Conservation (phyloP, 352 stramenopile genomes). For the Phytophthora cactorum region DNA sequence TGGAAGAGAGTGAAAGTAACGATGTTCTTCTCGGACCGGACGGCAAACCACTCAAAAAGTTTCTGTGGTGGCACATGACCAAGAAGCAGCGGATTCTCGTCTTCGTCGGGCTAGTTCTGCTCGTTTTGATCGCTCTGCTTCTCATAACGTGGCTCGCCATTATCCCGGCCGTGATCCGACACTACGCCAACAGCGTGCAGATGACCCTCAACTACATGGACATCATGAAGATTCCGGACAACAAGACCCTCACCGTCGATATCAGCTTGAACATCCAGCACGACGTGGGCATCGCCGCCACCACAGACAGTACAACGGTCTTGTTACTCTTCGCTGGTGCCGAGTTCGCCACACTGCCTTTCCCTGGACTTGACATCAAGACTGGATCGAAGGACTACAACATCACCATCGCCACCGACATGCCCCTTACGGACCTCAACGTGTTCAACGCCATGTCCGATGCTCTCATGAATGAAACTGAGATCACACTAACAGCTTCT, state of each 20-base stretch:
- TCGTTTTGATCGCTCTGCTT: constrained; percentile 44
- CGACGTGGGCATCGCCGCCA: constrained; percentile 42
- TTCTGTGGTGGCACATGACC: constrained; percentile 59
- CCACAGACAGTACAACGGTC: constrained; percentile 48
- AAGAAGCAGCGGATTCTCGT: constrained; percentile 52
- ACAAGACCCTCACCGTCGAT: constrained; percentile 47
- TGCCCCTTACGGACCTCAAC: constrained; percentile 43
- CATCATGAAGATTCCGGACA: constrained; percentile 47
- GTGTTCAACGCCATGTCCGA: constrained; percentile 54
- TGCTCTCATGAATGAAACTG: constrained; percentile 42
- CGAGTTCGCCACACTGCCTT: constrained; percentile 49
- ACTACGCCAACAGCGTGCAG: constrained; percentile 53
- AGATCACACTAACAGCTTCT: constrained; percentile 42
- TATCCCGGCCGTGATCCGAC: constrained; percentile 58
- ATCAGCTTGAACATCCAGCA: constrained; percentile 58
- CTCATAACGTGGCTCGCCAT: constrained; percentile 68
- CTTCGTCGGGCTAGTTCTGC: constrained; percentile 46
- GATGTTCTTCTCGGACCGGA: constrained; percentile 5
- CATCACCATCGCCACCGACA: constrained; percentile 45
- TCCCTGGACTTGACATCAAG: constrained; percentile 52
- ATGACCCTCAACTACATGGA: constrained; percentile 73
- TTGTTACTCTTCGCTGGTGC: constrained; percentile 48
- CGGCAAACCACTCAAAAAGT: constrained; percentile 38
- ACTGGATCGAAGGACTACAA: constrained; percentile 54
- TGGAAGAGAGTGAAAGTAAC: constrained; percentile 14